Conservation (phyloP, 345 rosid genomes). For the Fremontodendron californicum region DNA sequence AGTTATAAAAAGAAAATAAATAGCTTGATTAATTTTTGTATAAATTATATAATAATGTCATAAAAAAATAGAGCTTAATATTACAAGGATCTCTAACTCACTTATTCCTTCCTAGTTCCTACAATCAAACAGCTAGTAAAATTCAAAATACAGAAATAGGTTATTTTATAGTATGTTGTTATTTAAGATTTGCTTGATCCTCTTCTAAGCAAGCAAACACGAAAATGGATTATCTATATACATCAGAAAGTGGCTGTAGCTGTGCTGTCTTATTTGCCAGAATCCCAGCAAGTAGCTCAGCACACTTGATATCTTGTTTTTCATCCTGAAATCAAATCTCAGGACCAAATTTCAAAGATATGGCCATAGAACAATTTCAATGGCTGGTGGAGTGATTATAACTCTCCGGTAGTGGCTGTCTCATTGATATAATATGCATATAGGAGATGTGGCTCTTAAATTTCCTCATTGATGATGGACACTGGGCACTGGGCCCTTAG, state of each 20-base stretch:
- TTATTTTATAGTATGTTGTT: no score
- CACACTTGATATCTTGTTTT: background rate
- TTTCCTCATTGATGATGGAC: background rate
- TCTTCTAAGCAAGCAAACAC: background rate
- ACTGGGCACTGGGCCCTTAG: background rate
- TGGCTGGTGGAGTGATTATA: background rate
- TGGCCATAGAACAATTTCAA: background rate
- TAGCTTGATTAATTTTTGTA: no score
- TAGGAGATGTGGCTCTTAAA: background rate
- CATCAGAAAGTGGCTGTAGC: background rate
- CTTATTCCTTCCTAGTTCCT: no score
- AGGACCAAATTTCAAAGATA: background rate
- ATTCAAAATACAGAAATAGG: no score
- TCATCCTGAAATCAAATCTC: background rate
- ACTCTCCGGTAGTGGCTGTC: background rate
- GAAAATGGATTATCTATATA: background rate
- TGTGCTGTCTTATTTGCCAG: background rate
- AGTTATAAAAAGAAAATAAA: no score
- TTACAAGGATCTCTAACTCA: background rate
- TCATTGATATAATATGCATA: background rate
- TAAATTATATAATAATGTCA: no score
- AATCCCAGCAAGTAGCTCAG: background rate
- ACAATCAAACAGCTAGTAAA: no score
- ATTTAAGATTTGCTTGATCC: background rate
- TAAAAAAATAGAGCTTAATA: background rate